phyloP scores from a whole-genome alignment of 495 filamentous ascomycete genomes.

The Xanthoparmelia taractica region DNA sequence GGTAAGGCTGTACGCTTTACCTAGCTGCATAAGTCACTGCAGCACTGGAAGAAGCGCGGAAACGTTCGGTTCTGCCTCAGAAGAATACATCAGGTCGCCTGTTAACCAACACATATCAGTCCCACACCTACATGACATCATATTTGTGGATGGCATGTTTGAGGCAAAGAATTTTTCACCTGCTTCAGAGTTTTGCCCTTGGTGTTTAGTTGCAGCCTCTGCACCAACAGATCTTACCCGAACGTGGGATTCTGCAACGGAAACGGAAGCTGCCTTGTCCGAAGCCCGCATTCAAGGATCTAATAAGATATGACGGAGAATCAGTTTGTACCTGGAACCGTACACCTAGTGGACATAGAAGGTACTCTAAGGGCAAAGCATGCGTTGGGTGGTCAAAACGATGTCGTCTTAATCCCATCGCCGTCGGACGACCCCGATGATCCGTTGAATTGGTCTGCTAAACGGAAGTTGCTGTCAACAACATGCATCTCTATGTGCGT shows the following conservation, averaged over 20 bases:
- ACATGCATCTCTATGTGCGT: constrained; percentile 41
- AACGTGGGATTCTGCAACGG: background rate
- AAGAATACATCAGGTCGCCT: no score
- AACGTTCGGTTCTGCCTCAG: no score
- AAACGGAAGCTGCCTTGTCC: no score
- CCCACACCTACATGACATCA: no score
- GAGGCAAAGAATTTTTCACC: background rate
- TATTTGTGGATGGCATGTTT: no score
- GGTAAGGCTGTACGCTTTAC: no score
- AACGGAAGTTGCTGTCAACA: constrained; percentile 48
- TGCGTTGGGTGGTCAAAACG: constrained; percentile 34
- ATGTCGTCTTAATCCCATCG: constrained; percentile 53
- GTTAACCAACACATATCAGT: no score
- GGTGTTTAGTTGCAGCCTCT: background rate
- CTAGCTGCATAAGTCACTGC: no score
- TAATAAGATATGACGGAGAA: background rate
- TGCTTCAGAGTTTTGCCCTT: background rate
- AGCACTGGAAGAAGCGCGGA: no score
- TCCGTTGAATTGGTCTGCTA: constrained; percentile 53
- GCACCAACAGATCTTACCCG: background rate
- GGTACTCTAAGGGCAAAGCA: constrained; percentile 41
- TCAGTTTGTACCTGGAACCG: constrained; percentile 45
- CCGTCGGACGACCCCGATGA: constrained; percentile 54
- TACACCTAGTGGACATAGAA: constrained; percentile 48
- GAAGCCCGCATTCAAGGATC: background rate